These are phyloP conservation scores for Ceratocystis ficicola DNA, from an alignment of 2,329 filamentous ascomycete species.

Conservation along the genomic window DNA sequence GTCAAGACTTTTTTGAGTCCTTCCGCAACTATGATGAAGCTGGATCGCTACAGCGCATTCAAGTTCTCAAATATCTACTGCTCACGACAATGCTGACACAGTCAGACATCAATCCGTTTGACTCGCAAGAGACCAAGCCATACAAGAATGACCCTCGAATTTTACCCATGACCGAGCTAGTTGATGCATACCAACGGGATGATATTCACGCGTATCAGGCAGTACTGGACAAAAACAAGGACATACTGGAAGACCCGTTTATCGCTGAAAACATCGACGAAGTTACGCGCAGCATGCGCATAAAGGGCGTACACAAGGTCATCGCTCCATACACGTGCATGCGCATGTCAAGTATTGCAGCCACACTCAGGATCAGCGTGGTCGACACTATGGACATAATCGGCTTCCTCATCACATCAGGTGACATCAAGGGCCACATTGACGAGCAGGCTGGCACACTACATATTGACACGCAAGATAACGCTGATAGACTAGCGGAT, in stretches of 20 bases:
- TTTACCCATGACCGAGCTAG: slow-evolving; percentile 90
- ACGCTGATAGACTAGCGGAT: slow-evolving; percentile 61
- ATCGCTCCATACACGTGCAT: slow-evolving; percentile 93
- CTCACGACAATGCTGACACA: slow-evolving; percentile 98
- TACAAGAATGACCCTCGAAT: slow-evolving; percentile 95
- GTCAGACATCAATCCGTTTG: slow-evolving; percentile 96
- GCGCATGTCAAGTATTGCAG: slow-evolving; percentile 75
- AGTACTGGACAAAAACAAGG: slow-evolving; percentile 74
- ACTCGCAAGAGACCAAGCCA: slow-evolving; percentile 96
- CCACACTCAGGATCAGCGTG: slow-evolving; percentile 72
- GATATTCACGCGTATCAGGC: slow-evolving; percentile 86
- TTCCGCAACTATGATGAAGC: slow-evolving; percentile 99
- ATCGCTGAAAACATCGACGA: slow-evolving; percentile 99
- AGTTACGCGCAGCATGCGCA: slow-evolving; percentile 95
- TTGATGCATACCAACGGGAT: slow-evolving; percentile 91
- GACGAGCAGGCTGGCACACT: slow-evolving; percentile 79
- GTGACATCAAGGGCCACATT: slow-evolving; percentile 75
- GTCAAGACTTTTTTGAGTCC: slow-evolving; percentile 96
- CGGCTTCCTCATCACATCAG: slow-evolving; percentile 85
- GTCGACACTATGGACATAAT: slow-evolving; percentile 88
- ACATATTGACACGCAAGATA: slow-evolving; percentile 61
- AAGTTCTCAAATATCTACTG: slow-evolving; percentile 93
- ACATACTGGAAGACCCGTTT: slow-evolving; percentile 82
- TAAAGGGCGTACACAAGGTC: slow-evolving; percentile 83
- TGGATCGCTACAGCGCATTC: slow-evolving; percentile 78